Evolutionary conservation across 805 yeast genomes (phyloP), one percentile per base, ranked within the genome.

Genomic region (Cyberlindnera mycetangii): DNA sequence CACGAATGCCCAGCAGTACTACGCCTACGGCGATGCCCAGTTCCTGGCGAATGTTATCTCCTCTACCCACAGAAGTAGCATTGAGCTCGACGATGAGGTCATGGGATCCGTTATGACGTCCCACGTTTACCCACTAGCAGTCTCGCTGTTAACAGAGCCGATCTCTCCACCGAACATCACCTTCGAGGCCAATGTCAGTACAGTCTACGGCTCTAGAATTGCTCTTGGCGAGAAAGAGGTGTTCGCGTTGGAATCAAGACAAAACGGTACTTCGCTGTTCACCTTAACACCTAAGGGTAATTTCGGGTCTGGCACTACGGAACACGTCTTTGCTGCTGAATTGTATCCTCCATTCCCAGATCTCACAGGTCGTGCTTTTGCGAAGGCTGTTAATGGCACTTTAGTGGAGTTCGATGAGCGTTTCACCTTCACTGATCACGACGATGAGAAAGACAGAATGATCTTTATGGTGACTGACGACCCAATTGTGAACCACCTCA

Each of bases 181-280:
- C 3, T 51, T 40, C 18, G 34, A 48, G 15, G 55, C 56, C 2
- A 44, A 52, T 19, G 50, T 57, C 25, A 54, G 60, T 1, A 41
- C 47, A 15, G 54, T 55, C 2, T 56, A 57, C 34, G 58, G 52
- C 1, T 47, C 58, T 4, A 39, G 41, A 5, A 50, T 56, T 5
- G 25, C 20, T 2, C 47, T 56, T 11, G 38, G 53, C 25, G 60
- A 41, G 1, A 41, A 32, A 17, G 58, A 54, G n/a, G 58, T 53
- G 1, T 53, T 44, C 35, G 37, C 47, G 4, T 25, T 56, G 27
- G 58, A 52, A 28, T 54, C 61, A 4, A 42, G 50, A 19, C 79
- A 76, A 50, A 67, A 69, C 36, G 82, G 81, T 18, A 65, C 74
- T 2, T 72, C 81, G 0, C 49, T 49, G 8, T 75, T 61, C 51